phyloP scores from a whole-genome alignment of 2,329 filamentous ascomycete species.

The Aureobasidium leucospermi region DNA sequence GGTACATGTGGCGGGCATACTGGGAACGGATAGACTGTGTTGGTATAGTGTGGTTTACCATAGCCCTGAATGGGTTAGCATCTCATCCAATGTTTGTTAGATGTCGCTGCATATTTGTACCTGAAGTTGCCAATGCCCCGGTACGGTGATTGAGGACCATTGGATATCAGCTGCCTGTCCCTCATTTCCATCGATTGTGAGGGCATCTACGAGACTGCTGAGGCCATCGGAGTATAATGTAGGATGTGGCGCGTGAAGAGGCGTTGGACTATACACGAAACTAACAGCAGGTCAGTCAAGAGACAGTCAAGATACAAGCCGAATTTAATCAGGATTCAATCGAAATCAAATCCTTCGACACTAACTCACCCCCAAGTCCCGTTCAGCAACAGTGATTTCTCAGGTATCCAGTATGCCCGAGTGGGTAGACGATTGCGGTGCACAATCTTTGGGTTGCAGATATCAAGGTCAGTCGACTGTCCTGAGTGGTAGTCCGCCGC shows the following conservation, averaged over 20 bases:
- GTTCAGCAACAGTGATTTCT: conserved; percentile 37
- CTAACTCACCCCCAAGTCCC: conserved; percentile 41
- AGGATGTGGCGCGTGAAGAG: conserved; percentile 40
- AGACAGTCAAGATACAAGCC: too few species aligned
- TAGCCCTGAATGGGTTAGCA: conserved; percentile 65
- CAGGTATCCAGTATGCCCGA: conserved; percentile 14
- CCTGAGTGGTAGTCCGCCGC: conserved; percentile 8
- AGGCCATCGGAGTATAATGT: conserved; percentile 13
- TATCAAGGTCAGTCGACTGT: neutral
- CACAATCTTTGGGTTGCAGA: conserved; percentile 13
- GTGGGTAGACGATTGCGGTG: conserved; percentile 20
- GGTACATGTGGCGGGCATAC: conserved; percentile 57
- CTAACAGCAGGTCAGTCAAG: too few species aligned
- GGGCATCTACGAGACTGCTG: conserved; percentile 1
- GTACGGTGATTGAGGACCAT: conserved; percentile 9
- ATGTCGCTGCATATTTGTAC: conserved; percentile 24
- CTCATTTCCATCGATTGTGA: neutral
- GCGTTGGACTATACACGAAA: conserved; percentile 45
- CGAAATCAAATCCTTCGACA: too few species aligned
- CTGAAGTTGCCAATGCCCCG: conserved; percentile 24
- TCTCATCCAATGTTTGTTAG: conserved; percentile 30
- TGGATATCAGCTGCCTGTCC: neutral
- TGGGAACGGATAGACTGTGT: conserved; percentile 59
- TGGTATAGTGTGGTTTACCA: conserved; percentile 62
- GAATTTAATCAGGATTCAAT: too few species aligned